Evolutionary conservation across 805 yeast genomes (phyloP), one percentile per base, ranked within the genome.

Genomic region (Pichia nakasei): DNA sequence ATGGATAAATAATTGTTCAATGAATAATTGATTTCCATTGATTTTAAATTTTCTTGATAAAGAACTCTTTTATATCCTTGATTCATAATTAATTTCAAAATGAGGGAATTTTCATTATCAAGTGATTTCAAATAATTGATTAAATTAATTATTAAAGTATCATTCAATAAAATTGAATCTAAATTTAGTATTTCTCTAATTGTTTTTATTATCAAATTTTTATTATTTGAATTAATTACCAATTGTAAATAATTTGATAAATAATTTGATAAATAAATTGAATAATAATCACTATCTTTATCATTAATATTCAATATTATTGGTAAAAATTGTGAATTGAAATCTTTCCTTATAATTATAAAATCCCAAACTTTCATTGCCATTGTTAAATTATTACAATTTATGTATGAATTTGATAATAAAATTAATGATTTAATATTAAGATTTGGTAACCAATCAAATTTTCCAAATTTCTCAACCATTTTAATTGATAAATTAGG

Each of bases 361-460:
- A 55, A 52, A 43, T 60, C 49, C 66, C 67, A 63, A 15, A 63
- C 51, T 45, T 55, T 61, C 5, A 42, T 27, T 5, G 64, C 59
- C 36, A 49, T 44, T 5, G 35, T 26, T 13, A 56, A 46, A 37
- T 63, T 58, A 8, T 53, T 46, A 8, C 21, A 19, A 29, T 57
- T 53, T 22, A 57, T 37, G 19, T 51, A 50, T 27, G 51, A 51
- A 36, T 58, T 54, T 38, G 59, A 53, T 17, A 63, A 41, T 20
- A 51, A 45, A 35, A 60, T 20, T 37, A 63, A 41, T 24, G 56
- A 51, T 34, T 50, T 50, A 32, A 61, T 55, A 22, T 56, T 45
- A 17, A 62, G 57, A 39, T 61, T 64, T n/a, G 69, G 69, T 38
- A 64, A 50, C 63, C 65, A 60, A 13, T 52, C 44, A 24, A 57